A percentile compares a stretch with the other conserved stretches of the same genome.
phyloP scores from a whole-genome alignment of 2,329 filamentous ascomycete species.

The Hypomyces rosellus region DNA sequence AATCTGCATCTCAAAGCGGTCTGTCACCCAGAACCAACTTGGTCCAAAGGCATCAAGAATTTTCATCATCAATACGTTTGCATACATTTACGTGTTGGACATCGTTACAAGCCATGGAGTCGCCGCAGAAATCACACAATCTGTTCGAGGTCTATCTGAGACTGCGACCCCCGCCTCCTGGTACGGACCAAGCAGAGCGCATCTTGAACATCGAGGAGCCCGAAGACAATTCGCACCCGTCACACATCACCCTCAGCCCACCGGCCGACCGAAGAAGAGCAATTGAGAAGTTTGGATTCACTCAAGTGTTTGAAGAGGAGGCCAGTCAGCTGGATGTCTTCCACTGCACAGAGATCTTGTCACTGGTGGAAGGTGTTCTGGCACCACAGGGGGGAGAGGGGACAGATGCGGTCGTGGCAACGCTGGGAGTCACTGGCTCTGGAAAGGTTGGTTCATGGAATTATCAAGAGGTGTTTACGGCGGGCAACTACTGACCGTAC shows the following conservation, averaged over 20 bases:
- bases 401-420: constrained; percentile 84
- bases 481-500: neutral
- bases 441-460: constrained; percentile 63
- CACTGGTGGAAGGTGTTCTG: constrained; percentile 75
- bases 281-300: constrained; percentile 92
- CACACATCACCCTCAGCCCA: constrained; percentile 71
- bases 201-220: constrained; percentile 72
- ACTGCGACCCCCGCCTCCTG: constrained; percentile 59
- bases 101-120: constrained; percentile 7
- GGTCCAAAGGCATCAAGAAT: neutral
- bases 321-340: constrained; percentile 83
- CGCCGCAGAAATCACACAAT: constrained; percentile 36
- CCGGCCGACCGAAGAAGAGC: constrained; percentile 81
- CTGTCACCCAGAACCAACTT: too few relatives aligned
- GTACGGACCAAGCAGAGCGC: constrained; percentile 46
- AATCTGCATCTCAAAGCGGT: too few relatives aligned
- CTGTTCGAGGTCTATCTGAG: constrained; percentile 92
- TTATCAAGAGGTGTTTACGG: neutral
- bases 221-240: constrained; percentile 41
- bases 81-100: constrained; percentile 1
- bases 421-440: constrained; percentile 87
- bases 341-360: constrained; percentile 66
- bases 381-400: constrained; percentile 67
- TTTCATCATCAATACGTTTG: constrained; percentile 6
- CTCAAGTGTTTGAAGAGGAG: constrained; percentile 83